Evolutionary conservation across 495 filamentous ascomycete species (phyloP), one percentile per base, ranked within the genome.

Genomic region (Clavariopsis aquatica): DNA sequence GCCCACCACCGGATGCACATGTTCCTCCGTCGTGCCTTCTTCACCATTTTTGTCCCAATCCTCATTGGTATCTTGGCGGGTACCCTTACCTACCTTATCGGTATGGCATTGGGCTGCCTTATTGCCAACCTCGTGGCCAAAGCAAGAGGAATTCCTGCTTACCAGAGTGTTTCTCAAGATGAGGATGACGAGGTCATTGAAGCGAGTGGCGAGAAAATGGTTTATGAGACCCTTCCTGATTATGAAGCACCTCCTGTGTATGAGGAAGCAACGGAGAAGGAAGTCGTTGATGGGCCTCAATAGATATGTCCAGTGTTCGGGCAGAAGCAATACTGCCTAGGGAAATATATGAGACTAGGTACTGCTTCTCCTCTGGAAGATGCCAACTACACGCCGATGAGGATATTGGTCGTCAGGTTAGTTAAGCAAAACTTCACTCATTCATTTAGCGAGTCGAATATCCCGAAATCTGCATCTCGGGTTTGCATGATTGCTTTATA

Each of bases 31-130:
- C 59, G 57, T 36, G 60, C 60, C 2, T 51, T 70, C 57, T 65
- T 69, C 62, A 66, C 57, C 29, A 51, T 69, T 28, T 24, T 71
- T 45, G 58, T 72, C 49, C 70, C 70, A 9, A 63, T 74, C 46
- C 65, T 74, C 13, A 63, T 74, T 43, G 72, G 72, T 22, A 59
- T 72, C 52, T 62, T 66, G 19, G 72, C 68, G 19, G 72, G 72
- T 26, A 70, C 69, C 29, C 52, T 69, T 38, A 66, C 68, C 4
- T 72, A 65, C 38, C 54, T 71, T 28, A 49, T 72, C 53, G 72
- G 70, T 49, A 72, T 72, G 68, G 68, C 63, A 41, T 49, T 74
- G 34, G 70, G 70, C 49, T 64, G 51, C 36, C 26, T 29, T 43
- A 69, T 74, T 24, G 70, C 70, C 22, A 56, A 67, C 10, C 17